These are phyloP conservation scores for Pythium aristosporum DNA, from an alignment of 352 stramenopile species.

Conservation along the genomic window DNA sequence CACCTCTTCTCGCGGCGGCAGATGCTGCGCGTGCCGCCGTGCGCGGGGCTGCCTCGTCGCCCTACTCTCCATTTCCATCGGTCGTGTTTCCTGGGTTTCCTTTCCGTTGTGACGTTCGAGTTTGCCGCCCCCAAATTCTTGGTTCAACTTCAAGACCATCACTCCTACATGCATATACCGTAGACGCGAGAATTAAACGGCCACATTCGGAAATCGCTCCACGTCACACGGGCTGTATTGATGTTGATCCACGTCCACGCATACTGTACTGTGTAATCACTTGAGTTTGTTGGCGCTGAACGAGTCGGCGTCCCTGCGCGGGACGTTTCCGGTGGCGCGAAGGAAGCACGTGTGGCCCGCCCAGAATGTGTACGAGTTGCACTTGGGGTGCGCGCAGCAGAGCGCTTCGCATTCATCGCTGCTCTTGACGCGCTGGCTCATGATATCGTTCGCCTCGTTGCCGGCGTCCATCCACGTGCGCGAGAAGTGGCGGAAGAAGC, in stretches of 20 bases:
- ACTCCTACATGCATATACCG: conserved; percentile 23
- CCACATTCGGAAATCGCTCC: conserved; percentile 10
- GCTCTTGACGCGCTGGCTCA: conserved; percentile 48
- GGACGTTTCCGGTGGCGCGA: conserved; percentile 38
- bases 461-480: conserved; percentile 71
- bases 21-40: conserved; percentile 1
- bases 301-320: conserved; percentile 46
- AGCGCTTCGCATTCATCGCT: conserved; percentile 67
- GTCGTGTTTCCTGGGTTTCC: not conserved
- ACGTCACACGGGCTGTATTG: conserved; percentile 12
- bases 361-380: conserved; percentile 73
- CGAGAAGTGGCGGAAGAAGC: conserved; percentile 68
- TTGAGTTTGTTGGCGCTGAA: conserved; percentile 52
- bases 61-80: not conserved
- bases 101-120: conserved; percentile 13
- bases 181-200: conserved; percentile 32
- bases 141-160: conserved; percentile 43
- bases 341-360: conserved; percentile 68
- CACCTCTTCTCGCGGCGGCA: conserved; percentile 46
- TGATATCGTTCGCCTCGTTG: conserved; percentile 58
- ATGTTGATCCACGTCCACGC: not conserved
- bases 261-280: not conserved
- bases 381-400: conserved; percentile 59
- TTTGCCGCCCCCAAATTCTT: conserved; percentile 16
- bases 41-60: conserved; percentile 6